A percentile compares a stretch with the other conserved stretches of the same genome.
phyloP scores from a whole-genome alignment of 164 flowering plant genomes.

The Macadamia tetraphylla region DNA sequence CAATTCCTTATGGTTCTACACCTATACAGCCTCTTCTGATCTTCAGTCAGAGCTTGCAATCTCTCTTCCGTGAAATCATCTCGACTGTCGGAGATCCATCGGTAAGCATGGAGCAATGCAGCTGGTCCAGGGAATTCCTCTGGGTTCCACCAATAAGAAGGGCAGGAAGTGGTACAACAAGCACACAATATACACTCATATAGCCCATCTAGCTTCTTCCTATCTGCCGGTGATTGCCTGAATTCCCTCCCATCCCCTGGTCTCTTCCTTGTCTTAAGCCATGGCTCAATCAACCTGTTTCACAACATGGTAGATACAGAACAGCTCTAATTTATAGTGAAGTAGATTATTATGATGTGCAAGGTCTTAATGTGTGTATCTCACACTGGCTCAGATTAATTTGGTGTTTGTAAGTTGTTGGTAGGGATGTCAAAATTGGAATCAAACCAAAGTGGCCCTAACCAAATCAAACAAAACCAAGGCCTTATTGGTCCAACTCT shows the following conservation, averaged over 20 bases:
- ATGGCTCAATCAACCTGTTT: conserved; percentile 60
- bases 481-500: too few relatives aligned
- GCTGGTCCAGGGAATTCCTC: conserved; percentile 76
- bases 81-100: conserved; percentile 71
- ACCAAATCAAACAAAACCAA: too few relatives aligned
- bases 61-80: conserved; percentile 54
- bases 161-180: conserved; percentile 68
- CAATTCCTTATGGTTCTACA: conserved; percentile 72
- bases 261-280: conserved; percentile 57
- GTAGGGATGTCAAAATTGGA: too few relatives aligned
- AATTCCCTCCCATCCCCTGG: conserved; percentile 52
- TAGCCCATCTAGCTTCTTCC: conserved; percentile 70
- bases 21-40: conserved; percentile 37
- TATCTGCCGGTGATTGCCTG: conserved; percentile 52
- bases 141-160: conserved; percentile 87
- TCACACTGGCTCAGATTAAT: too few relatives aligned
- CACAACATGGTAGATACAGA: too few relatives aligned
- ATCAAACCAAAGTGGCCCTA: too few relatives aligned
- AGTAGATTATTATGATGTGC: too few relatives aligned
- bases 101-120: conserved; percentile 58
- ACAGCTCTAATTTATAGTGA: too few relatives aligned
- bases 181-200: conserved; percentile 82
- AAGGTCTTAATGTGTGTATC: too few relatives aligned
- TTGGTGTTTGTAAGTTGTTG: too few relatives aligned
- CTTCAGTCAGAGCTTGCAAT: conserved; percentile 59